Evolutionary conservation across 164 flowering plant species (phyloP).

Genomic region (Umbellularia californica): DNA sequence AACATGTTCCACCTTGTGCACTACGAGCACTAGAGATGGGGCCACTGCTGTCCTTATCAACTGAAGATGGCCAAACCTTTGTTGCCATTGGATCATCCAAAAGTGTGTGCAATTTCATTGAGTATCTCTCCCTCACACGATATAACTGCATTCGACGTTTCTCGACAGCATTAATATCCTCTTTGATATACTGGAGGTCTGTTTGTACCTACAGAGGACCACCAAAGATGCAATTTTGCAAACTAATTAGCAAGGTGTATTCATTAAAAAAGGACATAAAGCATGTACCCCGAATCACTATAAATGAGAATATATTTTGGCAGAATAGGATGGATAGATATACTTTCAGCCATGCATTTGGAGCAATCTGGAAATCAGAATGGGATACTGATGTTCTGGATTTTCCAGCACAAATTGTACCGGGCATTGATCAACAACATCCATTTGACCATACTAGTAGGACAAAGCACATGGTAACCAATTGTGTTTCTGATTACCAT

Average conservation of each 20-base stretch:
- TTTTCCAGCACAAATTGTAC: too few species aligned
- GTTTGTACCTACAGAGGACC: constrained; percentile 52
- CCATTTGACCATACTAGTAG: too few species aligned
- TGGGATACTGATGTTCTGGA: too few species aligned
- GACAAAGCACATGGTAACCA: too few species aligned
- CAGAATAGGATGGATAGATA: too few species aligned
- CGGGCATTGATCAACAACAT: too few species aligned
- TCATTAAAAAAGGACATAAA: too few species aligned
- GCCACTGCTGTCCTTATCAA: constrained; percentile 49
- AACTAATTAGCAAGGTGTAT: background rate
- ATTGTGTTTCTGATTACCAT: too few species aligned
- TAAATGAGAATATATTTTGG: too few species aligned
- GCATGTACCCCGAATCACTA: too few species aligned
- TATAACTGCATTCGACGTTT: constrained; percentile 68
- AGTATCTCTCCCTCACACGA: constrained; percentile 63
- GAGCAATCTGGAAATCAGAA: too few species aligned
- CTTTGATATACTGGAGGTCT: constrained; percentile 85
- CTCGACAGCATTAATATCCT: constrained; percentile 78
- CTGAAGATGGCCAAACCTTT: constrained; percentile 41
- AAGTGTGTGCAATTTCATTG: constrained; percentile 59
- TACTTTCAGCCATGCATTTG: too few species aligned
- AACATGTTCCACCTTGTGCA: constrained; percentile 35
- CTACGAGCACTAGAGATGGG: constrained; percentile 39
- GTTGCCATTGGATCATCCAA: constrained; percentile 43
- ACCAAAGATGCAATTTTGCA: background rate